Evolutionary conservation across 768 basidiomycete species (phyloP), one percentile per base, ranked within the genome.

Genomic region (Ramaria sp.): DNA sequence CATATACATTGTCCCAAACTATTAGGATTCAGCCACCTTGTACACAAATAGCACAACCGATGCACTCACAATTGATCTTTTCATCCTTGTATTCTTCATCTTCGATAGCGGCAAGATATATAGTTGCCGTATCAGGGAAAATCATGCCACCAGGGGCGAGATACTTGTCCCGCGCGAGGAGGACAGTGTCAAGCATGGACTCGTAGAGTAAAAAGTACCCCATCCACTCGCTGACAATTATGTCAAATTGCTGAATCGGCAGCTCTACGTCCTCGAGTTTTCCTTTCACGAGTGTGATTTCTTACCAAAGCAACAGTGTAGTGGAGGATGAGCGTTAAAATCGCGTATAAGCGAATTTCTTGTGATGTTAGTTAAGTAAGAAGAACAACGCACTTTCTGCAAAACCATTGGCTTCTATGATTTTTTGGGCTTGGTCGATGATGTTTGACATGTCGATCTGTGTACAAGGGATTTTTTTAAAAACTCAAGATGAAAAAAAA

Each of bases 371-470:
- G 52, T 25, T 42, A 30, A 42, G 49, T 45, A 30, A 20, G n/a
- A 24, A 32, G 2, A 47, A 45, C 39, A 18, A 74, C 90, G 60
- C 58, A 97, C 94, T 86, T 66, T 96, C 86, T 71, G 84, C 82
- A 77, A 97, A 97, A 48, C 94, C 94, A 61, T 99, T 99, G 15
- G 89, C 88, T 62, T 92, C 85, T 60, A 98, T 83, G 59, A 99
- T 99, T 70, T 91, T 95, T 73, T 85, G 81, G 2, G 96, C 96
- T 73, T 98, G 95, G 73, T 98, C 96, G 69, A 98, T 89, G 71
- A 99, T 99, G 73, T 99, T 99, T 56, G 93, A 96, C 96, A 99
- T 99, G 73, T 99, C 96, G 70, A 99, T 94, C 90, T 94, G 45
- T 1, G 43, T 20, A 13, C 8, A 13, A 34, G 13, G 43, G 24